These are phyloP conservation scores for Penicillium olsonii DNA, from an alignment of 2,329 filamentous ascomycete genomes.

Conservation along the genomic window DNA sequence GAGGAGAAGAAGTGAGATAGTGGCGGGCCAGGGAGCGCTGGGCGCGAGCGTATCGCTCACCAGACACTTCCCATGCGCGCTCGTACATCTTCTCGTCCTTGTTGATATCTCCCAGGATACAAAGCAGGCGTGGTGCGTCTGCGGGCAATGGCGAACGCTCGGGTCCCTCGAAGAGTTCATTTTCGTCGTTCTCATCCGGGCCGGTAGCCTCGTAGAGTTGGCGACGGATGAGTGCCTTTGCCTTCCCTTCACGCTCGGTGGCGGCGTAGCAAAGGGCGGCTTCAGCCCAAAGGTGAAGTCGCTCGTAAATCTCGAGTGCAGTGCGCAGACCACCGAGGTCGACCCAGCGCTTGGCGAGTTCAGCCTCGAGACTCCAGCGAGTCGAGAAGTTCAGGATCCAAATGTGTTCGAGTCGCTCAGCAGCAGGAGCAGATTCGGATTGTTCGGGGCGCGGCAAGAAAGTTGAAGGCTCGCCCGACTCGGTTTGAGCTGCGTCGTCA, in stretches of 20 bases:
- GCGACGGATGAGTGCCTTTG: slow-evolving; percentile 71
- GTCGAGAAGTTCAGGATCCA: slow-evolving; percentile 82
- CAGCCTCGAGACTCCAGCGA: slow-evolving; percentile 90
- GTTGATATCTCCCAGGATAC: slow-evolving; percentile 90
- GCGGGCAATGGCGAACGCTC: slow-evolving; percentile 71
- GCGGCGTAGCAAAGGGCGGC: slow-evolving; percentile 84
- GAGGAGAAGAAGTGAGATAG: slow-evolving; percentile 63
- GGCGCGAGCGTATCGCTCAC: slow-evolving; percentile 77
- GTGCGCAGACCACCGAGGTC: slow-evolving; percentile 82
- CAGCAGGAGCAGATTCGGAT: slow-evolving; percentile 71
- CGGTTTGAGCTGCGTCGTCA: slow-evolving; percentile 36
- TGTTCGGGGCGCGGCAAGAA: slow-evolving; percentile 78
- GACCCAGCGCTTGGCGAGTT: slow-evolving; percentile 91
- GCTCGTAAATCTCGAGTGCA: slow-evolving; percentile 93
- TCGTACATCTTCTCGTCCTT: slow-evolving; percentile 73
- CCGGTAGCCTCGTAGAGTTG: slow-evolving; percentile 72
- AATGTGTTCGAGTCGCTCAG: slow-evolving; percentile 77
- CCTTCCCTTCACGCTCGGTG: slow-evolving; percentile 80
- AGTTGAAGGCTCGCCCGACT: slow-evolving; percentile 60
- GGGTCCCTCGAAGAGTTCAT: slow-evolving; percentile 64
- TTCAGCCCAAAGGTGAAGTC: slow-evolving; percentile 91
- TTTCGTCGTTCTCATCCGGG: slow-evolving; percentile 50
- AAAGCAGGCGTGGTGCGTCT: slow-evolving; percentile 85
- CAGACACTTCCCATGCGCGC: slow-evolving; percentile 84
- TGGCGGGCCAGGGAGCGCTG: slow-evolving; percentile 83